phyloP scores from a whole-genome alignment of 1,284 basidiomycete species.

The Tylopilus orsonianus region DNA sequence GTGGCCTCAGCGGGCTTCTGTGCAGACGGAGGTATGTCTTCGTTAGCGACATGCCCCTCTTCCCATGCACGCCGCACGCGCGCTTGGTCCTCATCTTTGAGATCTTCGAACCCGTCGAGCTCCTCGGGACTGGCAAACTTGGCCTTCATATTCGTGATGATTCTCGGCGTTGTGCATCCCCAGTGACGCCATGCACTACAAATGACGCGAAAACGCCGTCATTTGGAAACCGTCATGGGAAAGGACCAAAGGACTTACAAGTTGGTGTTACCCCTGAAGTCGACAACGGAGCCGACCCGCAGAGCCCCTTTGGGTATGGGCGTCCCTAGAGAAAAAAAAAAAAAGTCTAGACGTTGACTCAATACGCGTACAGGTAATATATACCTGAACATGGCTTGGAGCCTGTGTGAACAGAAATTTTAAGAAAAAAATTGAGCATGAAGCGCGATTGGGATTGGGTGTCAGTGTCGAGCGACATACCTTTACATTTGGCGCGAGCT shows the following conservation, averaged over 20 bases:
- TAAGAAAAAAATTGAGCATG: constrained; percentile 18
- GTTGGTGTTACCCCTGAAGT: constrained; percentile 67
- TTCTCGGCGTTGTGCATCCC: constrained; percentile 73
- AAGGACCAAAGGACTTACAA: constrained; percentile 53
- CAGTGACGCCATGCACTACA: constrained; percentile 78
- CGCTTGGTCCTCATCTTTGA: constrained; percentile 63
- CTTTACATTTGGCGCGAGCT: constrained; percentile 80
- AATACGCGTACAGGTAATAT: constrained; percentile 5
- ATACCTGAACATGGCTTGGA: constrained; percentile 75
- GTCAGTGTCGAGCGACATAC: constrained; percentile 40
- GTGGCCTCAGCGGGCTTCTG: constrained; percentile 53
- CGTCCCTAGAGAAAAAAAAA: constrained; percentile 48
- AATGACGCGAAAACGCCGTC: background rate
- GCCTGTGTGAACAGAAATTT: constrained; percentile 44
- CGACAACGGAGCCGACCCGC: constrained; percentile 75
- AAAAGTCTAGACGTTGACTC: too few species aligned
- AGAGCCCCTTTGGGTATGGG: constrained; percentile 72
- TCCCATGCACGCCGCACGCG: constrained; percentile 70
- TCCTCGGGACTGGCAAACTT: constrained; percentile 59
- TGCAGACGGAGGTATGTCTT: constrained; percentile 75
- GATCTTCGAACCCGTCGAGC: constrained; percentile 71
- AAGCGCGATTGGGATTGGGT: constrained; percentile 18
- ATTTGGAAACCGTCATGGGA: constrained; percentile 5
- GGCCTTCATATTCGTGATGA: constrained; percentile 74
- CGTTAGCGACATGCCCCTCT: constrained; percentile 72